Conservation (phyloP, 2,329 filamentous ascomycete genomes). For the Beauveria pseudobassiana region DNA sequence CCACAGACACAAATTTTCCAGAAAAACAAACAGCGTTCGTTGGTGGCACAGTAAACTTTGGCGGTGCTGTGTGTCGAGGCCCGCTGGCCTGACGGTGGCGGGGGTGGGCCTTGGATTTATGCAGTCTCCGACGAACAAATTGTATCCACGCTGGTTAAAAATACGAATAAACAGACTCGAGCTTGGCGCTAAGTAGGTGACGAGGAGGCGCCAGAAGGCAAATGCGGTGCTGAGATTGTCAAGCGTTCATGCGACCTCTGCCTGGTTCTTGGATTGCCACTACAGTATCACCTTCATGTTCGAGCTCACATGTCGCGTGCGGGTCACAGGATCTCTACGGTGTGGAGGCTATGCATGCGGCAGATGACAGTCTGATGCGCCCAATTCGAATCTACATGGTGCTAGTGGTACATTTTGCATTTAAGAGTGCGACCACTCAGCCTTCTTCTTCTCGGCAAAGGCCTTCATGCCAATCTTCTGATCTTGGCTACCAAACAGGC, state of each 20-base stretch:
- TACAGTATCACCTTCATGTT: background rate
- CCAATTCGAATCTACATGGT: background rate
- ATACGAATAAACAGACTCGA: background rate
- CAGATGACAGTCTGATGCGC: background rate
- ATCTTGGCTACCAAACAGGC: slow-evolving; percentile 86
- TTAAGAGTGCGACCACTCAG: slow-evolving; percentile 78
- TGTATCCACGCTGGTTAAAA: background rate
- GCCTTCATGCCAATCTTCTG: slow-evolving; percentile 97
- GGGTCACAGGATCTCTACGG: background rate
- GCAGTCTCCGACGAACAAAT: background rate
- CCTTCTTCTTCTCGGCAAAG: slow-evolving; percentile 90
- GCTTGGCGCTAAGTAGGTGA: background rate
- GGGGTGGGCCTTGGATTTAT: slow-evolving; percentile 3
- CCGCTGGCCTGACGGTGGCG: slow-evolving; percentile 1
- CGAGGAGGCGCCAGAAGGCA: background rate
- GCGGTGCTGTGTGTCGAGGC: background rate
- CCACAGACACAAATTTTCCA: background rate
- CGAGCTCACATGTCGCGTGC: slow-evolving; percentile 5
- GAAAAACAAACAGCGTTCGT: background rate
- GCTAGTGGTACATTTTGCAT: slow-evolving; percentile 18
- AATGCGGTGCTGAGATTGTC: background rate
- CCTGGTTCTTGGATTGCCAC: background rate
- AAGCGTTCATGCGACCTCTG: background rate
- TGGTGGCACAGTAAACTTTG: background rate
- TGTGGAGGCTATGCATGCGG: background rate